Base-by-base conservation (phyloP, 164 flowering plant genomes). In the Akebia trifoliata region DNA sequence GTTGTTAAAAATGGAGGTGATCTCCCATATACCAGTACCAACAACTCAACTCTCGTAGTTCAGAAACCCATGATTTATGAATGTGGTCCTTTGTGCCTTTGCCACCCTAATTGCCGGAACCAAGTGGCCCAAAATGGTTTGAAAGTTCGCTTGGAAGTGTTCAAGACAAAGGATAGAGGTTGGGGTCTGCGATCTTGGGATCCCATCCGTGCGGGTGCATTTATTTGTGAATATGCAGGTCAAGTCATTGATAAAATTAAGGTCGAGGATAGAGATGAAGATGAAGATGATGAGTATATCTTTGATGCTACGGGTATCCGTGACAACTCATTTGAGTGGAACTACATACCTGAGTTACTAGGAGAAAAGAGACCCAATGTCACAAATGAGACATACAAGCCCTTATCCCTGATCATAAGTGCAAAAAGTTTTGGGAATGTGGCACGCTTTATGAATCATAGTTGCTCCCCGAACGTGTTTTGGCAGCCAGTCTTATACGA, bases 171-270 rank as follows among this genome's bases (percentile, higher is more conserved):
- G 60, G 76, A 76, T 52, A 76, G 40, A 64, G 95, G 91, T 8
- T 84, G 95, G 91, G 95, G 89, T 28, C 62, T 87, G n/a, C 72
- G 91, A 40, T 79, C 91, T 10, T 80, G 84, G 89, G 89, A 85
- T 69, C 81, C 84, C 15, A 87, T 87, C 17, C 84, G 84, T 17
- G 75, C 77, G 0, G 95, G 95, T 17, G 49, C 71, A 37, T 87
- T 82, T 69, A 76, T 87, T 37, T 84, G 89, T 63, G 89, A 81
- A 60, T 84, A 74, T 67, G 79, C 81, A 1, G 95, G 95, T 20
- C 80, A 81, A 61, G 76, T 78, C 15, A 57, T 82, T 10, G 74
- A 65, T 21, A 49, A 35, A 34, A 39, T 45, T 3, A 68, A 61
- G 36, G 31, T 46, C 15, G 54, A 54, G 28, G 59, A 25, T 54